Percentiles rank a stretch among this genome's conserved stretches.
These are phyloP conservation scores for Parastagonospora nodorum DNA, from an alignment of 2,329 filamentous ascomycete species.

Conservation along the genomic window DNA sequence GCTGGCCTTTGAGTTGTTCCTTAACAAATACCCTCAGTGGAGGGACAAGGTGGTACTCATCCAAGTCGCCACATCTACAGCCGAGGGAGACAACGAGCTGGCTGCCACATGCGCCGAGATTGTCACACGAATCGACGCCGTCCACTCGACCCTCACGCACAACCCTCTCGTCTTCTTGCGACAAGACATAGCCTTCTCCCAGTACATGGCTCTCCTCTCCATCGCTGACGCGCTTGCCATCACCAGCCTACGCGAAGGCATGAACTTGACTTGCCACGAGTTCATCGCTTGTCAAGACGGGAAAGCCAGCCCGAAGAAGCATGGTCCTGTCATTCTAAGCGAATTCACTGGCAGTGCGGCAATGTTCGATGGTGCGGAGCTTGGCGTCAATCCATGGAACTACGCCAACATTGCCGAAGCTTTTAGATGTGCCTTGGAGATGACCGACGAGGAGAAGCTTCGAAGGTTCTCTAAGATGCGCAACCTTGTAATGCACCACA, in stretches of 20 bases:
- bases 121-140: slow-evolving; percentile 90
- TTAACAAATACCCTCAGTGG: slow-evolving; percentile 93
- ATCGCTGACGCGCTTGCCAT: slow-evolving; percentile 93
- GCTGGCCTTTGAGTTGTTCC: slow-evolving; percentile 87
- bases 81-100: slow-evolving; percentile 78
- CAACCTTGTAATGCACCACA: slow-evolving; percentile 76
- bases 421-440: slow-evolving; percentile 81
- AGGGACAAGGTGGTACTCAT: slow-evolving; percentile 85
- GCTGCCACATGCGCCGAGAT: slow-evolving; percentile 91
- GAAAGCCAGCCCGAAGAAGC: slow-evolving; percentile 71
- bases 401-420: slow-evolving; percentile 86
- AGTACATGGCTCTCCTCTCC: slow-evolving; percentile 89
- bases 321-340: slow-evolving; percentile 87
- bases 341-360: slow-evolving; percentile 94
- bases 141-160: slow-evolving; percentile 87
- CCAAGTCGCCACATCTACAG: slow-evolving; percentile 89
- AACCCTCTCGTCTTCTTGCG: slow-evolving; percentile 92
- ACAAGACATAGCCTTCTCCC: slow-evolving; percentile 90
- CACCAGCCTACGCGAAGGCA: slow-evolving; percentile 91
- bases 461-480: slow-evolving; percentile 76
- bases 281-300: slow-evolving; percentile 94
- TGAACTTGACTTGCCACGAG: slow-evolving; percentile 96
- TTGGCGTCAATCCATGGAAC: slow-evolving; percentile 94
- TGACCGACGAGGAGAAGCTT: slow-evolving; percentile 75
- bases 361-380: slow-evolving; percentile 78